Evolutionary conservation across 371 early-diverging fungal genomes (phyloP).

Genomic region (Mortierella sp.): DNA sequence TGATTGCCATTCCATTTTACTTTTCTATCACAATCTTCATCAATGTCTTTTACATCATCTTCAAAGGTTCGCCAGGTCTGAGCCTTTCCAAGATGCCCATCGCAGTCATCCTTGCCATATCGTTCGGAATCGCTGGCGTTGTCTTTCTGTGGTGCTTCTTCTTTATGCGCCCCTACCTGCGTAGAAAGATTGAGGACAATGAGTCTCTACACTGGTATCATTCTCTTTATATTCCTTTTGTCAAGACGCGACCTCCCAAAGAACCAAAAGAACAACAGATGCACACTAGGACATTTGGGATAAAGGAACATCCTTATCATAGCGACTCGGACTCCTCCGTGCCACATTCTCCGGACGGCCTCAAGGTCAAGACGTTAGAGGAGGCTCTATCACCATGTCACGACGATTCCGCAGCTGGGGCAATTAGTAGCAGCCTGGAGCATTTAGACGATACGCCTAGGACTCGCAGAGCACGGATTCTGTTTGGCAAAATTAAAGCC

Average conservation of each 20-base stretch:
- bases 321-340: constrained; percentile 4
- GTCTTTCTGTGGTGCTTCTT: constrained; percentile 67
- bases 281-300: constrained; percentile 18
- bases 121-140: constrained; percentile 33
- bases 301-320: background rate
- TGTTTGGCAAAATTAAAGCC: constrained; percentile 33
- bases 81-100: constrained; percentile 55
- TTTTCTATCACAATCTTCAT: constrained; percentile 79
- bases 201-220: constrained; percentile 82
- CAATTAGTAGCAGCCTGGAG: constrained; percentile 20
- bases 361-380: too few relatives aligned
- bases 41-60: constrained; percentile 79
- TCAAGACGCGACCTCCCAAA: constrained; percentile 9
- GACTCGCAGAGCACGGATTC: background rate
- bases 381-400: too few relatives aligned
- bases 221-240: constrained; percentile 51
- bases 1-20: constrained; percentile 83
- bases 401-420: constrained; percentile 9
- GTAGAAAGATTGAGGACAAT: constrained; percentile 69
- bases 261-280: background rate
- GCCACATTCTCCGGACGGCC: too few relatives aligned
- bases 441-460: constrained; percentile 22
- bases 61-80: constrained; percentile 74
- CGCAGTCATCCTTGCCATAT: constrained; percentile 54
- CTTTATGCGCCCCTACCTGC: constrained; percentile 74